Base-by-base conservation (phyloP, 2,329 filamentous ascomycete species). In the Cladosporium velox region DNA sequence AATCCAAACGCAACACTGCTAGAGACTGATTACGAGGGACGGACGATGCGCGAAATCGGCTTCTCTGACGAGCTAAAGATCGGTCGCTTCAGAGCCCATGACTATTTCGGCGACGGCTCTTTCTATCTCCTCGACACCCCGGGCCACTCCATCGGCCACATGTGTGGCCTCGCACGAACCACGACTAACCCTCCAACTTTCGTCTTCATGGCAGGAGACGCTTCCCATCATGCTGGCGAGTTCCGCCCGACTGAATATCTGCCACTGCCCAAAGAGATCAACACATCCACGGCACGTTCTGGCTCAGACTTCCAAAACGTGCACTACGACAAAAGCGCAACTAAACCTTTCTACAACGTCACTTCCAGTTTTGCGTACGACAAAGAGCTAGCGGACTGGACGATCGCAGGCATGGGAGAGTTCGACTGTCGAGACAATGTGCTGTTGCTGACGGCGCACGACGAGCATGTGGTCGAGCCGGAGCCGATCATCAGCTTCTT, bases 51-150 rank as follows among this genome's bases (percentile, higher is more conserved):
- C 4, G 77, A 79, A 65, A 70, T 80, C 10, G 64, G 70, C 49
- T 76, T 81, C 41, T 67, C 73, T n/a, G 75, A 77, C 49, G 71
- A 75, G 51, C 67, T 81, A 3, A 77, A 79, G 66, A 80, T 85
- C 24, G 83, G 81, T 1, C 71, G 78, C 10, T 84, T 84, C 70
- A 70, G 77, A 35, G 83, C 83, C 1, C 74, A 77, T 30, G 85
- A 88, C 71, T 87, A 81, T 70, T 87, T 86, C 65, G 80, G 81
- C 3, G 85, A 88, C 70, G 85, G 85, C 0, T 81, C 77, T 26
- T 85, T 88, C 68, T 87, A 86, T 70, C 77, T 87, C 1, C 77
- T 87, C 32, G 77, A 85, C 68, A 79, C 81, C 3, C 84, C 84
- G 0, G 86, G 86, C 1, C 84, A 87, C 70, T 79, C 81, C 0